Conservation (phyloP, 768 basidiomycete species). For the Calocybe cyanea region DNA sequence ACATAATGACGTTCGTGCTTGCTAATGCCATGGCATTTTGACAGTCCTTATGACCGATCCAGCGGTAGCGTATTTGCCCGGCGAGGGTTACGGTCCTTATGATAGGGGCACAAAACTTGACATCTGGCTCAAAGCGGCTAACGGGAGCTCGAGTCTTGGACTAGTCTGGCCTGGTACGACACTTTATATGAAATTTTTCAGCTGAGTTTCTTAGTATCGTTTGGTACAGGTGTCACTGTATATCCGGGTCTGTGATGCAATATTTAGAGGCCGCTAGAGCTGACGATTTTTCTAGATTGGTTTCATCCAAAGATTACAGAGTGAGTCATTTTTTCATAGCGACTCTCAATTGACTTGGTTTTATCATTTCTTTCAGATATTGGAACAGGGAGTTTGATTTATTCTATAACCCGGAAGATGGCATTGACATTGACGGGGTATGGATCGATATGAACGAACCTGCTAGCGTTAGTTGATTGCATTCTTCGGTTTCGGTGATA, state of each 20-base stretch:
- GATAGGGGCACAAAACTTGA: conserved; percentile 49
- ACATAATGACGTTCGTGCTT: not conserved
- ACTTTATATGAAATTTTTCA: not conserved
- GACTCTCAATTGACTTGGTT: not conserved
- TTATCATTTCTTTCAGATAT: conserved; percentile 29
- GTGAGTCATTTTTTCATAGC: conserved; percentile 23
- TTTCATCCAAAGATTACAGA: conserved; percentile 51
- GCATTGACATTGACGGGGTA: conserved; percentile 66
- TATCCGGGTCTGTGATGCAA: conserved; percentile 41
- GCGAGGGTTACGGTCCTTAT: conserved; percentile 46
- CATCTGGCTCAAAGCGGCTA: conserved; percentile 58
- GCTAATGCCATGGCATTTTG: not conserved
- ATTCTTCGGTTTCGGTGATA: not conserved
- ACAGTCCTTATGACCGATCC: conserved; percentile 74
- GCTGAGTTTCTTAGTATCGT: not conserved
- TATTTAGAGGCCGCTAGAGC: too few relatives aligned
- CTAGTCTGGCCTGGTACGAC: conserved; percentile 59
- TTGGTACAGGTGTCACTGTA: conserved; percentile 45
- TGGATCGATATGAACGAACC: conserved; percentile 84
- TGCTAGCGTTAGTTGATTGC: conserved; percentile 44
- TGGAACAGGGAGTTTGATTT: conserved; percentile 59
- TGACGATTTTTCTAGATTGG: conserved; percentile 40
- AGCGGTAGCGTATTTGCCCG: conserved; percentile 53
- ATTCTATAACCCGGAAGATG: conserved; percentile 51
- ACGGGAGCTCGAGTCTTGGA: conserved; percentile 54